Conservation (phyloP, 1,284 basidiomycete species). For the Tilletia caries region DNA sequence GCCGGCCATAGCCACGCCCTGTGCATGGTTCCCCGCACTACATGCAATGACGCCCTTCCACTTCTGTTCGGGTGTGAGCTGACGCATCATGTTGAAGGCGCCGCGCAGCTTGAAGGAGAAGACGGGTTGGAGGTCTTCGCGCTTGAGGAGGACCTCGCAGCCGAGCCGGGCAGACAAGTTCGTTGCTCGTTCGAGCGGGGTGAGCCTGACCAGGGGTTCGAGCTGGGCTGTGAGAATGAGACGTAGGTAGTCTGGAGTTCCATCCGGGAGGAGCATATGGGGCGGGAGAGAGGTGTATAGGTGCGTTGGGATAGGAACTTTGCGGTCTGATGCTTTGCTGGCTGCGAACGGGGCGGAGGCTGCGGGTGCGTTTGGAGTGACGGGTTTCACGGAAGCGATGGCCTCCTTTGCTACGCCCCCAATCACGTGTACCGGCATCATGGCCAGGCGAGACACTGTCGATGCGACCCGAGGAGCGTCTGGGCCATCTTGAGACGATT, state of each 20-base stretch:
- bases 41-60: slow-evolving; percentile 98
- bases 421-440: background rate
- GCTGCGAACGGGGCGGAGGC: background rate
- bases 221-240: slow-evolving; percentile 91
- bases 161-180: slow-evolving; percentile 83
- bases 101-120: slow-evolving; percentile 93
- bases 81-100: slow-evolving; percentile 98
- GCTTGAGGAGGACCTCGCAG: slow-evolving; percentile 90
- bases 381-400: background rate
- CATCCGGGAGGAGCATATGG: slow-evolving; percentile 66
- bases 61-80: slow-evolving; percentile 78
- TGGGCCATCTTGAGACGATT: background rate
- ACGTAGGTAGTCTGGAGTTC: slow-evolving; percentile 85
- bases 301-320: slow-evolving; percentile 3
- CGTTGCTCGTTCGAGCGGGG: slow-evolving; percentile 79
- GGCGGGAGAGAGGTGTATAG: slow-evolving; percentile 66
- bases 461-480: background rate
- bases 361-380: no score
- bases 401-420: background rate
- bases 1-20: slow-evolving; percentile 93
- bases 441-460: background rate
- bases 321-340: background rate
- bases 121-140: slow-evolving; percentile 91
- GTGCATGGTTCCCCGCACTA: slow-evolving; percentile 97
- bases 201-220: slow-evolving; percentile 88